Evolutionary conservation across 352 stramenopile genomes (phyloP), one percentile per base, ranked within the genome.

Genomic region (Globisporangium carolinianum): DNA sequence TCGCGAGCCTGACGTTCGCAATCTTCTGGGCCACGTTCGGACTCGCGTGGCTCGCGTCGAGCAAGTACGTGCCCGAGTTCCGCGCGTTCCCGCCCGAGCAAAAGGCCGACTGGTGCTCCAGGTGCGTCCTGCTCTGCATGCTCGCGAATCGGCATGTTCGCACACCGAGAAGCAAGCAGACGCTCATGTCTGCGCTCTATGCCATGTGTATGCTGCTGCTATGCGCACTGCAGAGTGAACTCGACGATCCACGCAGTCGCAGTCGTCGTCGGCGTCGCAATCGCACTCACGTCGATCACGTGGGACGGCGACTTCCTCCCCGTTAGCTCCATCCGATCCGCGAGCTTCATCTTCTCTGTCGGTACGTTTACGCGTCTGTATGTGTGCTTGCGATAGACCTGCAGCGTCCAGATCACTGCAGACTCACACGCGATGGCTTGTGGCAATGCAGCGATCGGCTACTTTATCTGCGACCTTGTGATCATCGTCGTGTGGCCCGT

Each of bases 341-440:
- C 79, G 24, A 90, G 80, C 65, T 85, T 89, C 63, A 84, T 88
- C 58, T 90, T 91, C 60, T 92, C 82, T n/a, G 79, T 92, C 45
- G 79, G 82, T 92, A 63, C 54, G 66, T 66, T 37, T 5, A 10
- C 15, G 15, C 6, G 0, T 4, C 4, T 68, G 17, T 50, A 8
- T 45, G 53, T 51, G 8, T 45, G 10, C n/a, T 49, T 8, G 4
- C 6, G 18, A 36, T 14, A 18, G 6, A 51, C n/a, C 5, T 49
- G 15, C 14, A 32, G 10, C 45, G 39, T 12, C 9, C 14, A 24
- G 24, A 24, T 24, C 24, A 24, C 24, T 24, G 24, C 24, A 24
- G 24, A 24, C 24, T 24, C 24, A 24, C 24, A 24, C 24, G 24
- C 24, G 24, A 24, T 24, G 24, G 24, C 24, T 24, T 24, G 24